Evolutionary conservation across 2,329 filamentous ascomycete species (phyloP).

Genomic region (Colletotrichum paranaense): DNA sequence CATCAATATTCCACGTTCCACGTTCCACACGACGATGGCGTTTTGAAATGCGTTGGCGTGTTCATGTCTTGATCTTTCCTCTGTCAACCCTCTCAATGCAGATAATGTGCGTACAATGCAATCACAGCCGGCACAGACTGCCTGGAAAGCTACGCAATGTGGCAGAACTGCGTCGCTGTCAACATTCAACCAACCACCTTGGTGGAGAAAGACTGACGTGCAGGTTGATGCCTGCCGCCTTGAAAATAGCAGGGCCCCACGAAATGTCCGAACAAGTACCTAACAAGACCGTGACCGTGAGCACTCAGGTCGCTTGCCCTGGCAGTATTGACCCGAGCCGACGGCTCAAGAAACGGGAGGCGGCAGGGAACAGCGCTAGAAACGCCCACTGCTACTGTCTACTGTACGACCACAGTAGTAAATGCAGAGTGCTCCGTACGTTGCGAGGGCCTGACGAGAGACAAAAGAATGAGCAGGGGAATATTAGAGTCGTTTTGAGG

Average conservation of each 20-base stretch:
- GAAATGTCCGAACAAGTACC: not conserved
- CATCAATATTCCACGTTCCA: not conserved
- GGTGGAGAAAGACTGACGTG: not conserved
- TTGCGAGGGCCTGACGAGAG: no score
- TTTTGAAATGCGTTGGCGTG: not conserved
- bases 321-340: not conserved
- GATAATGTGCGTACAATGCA: not conserved
- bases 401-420: no score
- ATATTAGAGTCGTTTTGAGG: not conserved
- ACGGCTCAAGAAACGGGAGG: not conserved
- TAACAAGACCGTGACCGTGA: not conserved
- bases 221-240: not conserved
- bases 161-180: not conserved
- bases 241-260: not conserved
- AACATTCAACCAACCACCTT: not conserved
- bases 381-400: not conserved
- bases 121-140: conserved; percentile 7
- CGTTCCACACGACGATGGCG: not conserved
- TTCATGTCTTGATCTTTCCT: not conserved
- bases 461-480: not conserved
- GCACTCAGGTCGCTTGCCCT: not conserved
- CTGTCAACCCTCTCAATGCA: conserved; percentile 10
- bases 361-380: conserved; percentile 10
- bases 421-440: no score
- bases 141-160: not conserved